Evolutionary conservation across 257 asterid species (phyloP), one percentile per base, ranked within the genome.

Genomic region (Knoxia roxburghii): DNA sequence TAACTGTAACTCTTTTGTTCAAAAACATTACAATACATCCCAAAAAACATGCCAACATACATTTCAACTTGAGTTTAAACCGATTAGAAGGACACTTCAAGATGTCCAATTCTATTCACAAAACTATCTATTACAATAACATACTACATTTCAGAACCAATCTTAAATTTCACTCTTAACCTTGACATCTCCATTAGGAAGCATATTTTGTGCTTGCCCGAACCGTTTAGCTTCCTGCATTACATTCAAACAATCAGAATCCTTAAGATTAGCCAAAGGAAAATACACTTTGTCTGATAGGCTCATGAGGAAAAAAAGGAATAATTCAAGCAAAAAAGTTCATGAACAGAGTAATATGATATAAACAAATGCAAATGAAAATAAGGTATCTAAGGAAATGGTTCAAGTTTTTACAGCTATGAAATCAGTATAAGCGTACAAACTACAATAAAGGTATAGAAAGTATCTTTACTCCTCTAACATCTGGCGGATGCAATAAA

Each of bases 131-230:
- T 56, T 72, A 57, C 72, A 66, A 59, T 50, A 61, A 52, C 57
- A n/a, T 12, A 30, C 15, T 56, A 49, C 75, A 30, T 24, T 18
- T 40, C 26, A 40, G 27, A 51, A 62, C 69, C 17, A 29, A 37
- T 27, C 71, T 80, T 78, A 84, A 24, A 61, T 70, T 73, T 81
- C 83, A 32, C 79, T 14, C 84, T 79, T 77, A 29, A 82, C 73
- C 79, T 84, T 88, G n/a, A 70, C 80, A 67, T 85, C 90, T 57
- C 93, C 93, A 67, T 84, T 82, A 5, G 88, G 86, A 27, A 85
- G 77, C 54, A 68, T 68, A 62, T 69, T 80, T 75, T 82, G 95
- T 15, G 84, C 68, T 72, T 83, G 86, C 10, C 79, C 78, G 32
- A 56, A 62, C 33, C 86, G 83, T 68, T 82, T 88, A 45, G 75